Evolutionary conservation across 2,329 filamentous ascomycete species (phyloP), one percentile per base, ranked within the genome.

Genomic region (Neonectria sp.): DNA sequence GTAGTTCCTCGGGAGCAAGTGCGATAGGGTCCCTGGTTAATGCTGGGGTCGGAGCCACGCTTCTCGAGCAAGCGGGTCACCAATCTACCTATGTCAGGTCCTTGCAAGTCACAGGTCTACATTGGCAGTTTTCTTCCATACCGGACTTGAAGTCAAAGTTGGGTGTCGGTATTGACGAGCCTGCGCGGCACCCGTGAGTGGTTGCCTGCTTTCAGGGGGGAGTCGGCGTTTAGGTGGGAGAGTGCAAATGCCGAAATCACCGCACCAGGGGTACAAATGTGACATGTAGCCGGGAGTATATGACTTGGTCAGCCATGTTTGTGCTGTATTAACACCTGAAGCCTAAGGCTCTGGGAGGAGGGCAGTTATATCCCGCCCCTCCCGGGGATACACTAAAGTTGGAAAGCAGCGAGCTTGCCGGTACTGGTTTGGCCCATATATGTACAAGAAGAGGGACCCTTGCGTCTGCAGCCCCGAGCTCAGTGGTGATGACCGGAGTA

Each of bases 401-500:
- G 31, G 27, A 40, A 56, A 25, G 17, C 40, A 21, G 24, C 4
- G 24, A 51, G 48, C 33, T 45, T 37, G 17, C 35, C 27, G 33
- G 35, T 45, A 51, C 33, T 40, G 37, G 29, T 45, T 35, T 37
- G 15, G 46, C 27, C 24, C 12, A 37, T n/a, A 45, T 67, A 69
- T 72, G 52, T 67, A 72, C 66, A 73, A 55, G 33, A 61, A 21
- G 24, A 52, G 45, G 33, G 53, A 25, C 40, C 21, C 37, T 52
- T 51, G n/a, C 12, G 4, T 45, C 17, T 24, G 7, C 8, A 7
- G 5, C 17, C 3, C 4, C 17, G 25, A 27, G 13, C 29, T 53
- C 71, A 68, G 29, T 73, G 65, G 53, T 62, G 52, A 53, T 67
- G 64, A 9, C 71, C 70, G n/a, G 69, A 70, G 46, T 68, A 63